These are phyloP conservation scores for Lunularia cruciata DNA, from an alignment of 225 moss, liverwort and hornwort genomes.

Conservation along the genomic window DNA sequence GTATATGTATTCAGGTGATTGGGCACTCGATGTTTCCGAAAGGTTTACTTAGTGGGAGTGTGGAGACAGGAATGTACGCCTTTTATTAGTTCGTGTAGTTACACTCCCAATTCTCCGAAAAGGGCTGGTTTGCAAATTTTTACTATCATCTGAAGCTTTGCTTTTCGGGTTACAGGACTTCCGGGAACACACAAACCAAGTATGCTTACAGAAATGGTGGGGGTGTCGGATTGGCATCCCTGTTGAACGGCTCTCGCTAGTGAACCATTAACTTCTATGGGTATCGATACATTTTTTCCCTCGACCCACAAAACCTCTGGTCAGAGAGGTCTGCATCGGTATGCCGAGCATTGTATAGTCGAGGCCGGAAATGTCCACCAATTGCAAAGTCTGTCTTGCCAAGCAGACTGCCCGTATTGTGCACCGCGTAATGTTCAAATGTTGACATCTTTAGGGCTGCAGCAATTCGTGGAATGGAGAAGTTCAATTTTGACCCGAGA, in stretches of 20 bases:
- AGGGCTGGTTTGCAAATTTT: too few species aligned
- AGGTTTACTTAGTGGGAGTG: too few species aligned
- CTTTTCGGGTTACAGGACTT: slow-evolving; percentile 27
- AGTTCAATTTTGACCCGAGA: too few species aligned
- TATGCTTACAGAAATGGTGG: slow-evolving; percentile 26
- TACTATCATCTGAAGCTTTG: neutral
- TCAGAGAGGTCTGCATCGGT: neutral
- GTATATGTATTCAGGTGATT: too few species aligned
- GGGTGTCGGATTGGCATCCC: slow-evolving; percentile 42
- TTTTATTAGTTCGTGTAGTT: too few species aligned
- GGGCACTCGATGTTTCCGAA: too few species aligned
- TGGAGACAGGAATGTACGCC: too few species aligned
- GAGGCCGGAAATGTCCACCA: neutral
- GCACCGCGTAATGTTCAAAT: neutral
- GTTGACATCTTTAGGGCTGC: too few species aligned
- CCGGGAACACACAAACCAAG: slow-evolving; percentile 23
- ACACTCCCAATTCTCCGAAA: too few species aligned
- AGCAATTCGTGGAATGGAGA: too few species aligned
- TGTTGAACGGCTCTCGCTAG: slow-evolving; percentile 13
- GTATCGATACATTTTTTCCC: too few species aligned
- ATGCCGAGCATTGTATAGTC: slow-evolving; percentile 8
- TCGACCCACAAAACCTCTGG: too few species aligned
- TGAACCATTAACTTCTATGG: neutral
- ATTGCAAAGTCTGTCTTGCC: neutral
- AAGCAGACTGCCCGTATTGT: neutral